phyloP scores from a whole-genome alignment of 495 filamentous ascomycete genomes.

The Aspergillus avenaceus region DNA sequence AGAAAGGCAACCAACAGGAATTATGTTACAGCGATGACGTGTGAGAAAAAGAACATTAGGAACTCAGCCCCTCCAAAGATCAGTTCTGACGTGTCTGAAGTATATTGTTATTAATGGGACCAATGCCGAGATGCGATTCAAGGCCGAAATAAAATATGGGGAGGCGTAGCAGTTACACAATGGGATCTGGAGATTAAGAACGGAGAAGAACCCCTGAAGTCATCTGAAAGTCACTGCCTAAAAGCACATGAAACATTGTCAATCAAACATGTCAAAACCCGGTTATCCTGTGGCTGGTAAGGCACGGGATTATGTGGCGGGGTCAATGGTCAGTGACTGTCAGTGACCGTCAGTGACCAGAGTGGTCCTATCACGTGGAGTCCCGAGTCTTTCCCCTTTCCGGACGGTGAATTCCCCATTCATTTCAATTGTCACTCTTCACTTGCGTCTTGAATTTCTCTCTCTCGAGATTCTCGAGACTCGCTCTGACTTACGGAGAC shows the following conservation, averaged over 20 bases:
- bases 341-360: too few relatives aligned
- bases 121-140: too few relatives aligned
- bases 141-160: too few relatives aligned
- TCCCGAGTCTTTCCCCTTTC: not conserved
- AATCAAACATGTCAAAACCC: too few relatives aligned
- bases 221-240: too few relatives aligned
- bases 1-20: not conserved
- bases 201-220: not conserved
- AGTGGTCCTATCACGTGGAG: constrained; percentile 1
- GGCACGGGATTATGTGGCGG: not conserved
- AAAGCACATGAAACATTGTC: too few relatives aligned
- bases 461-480: too few relatives aligned
- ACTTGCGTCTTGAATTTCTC: too few relatives aligned
- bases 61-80: constrained; percentile 1
- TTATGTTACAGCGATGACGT: constrained; percentile 14
- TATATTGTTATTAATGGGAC: not conserved
- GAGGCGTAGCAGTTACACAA: too few relatives aligned
- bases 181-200: too few relatives aligned
- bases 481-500: too few relatives aligned
- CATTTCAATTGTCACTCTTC: not conserved
- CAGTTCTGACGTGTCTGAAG: constrained; percentile 1
- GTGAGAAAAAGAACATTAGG: constrained; percentile 1
- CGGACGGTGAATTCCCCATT: constrained; percentile 4
- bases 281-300: not conserved
- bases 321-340: too few relatives aligned